Conservation (phyloP, 495 filamentous ascomycete species). For the Aspergillus sparsus region DNA sequence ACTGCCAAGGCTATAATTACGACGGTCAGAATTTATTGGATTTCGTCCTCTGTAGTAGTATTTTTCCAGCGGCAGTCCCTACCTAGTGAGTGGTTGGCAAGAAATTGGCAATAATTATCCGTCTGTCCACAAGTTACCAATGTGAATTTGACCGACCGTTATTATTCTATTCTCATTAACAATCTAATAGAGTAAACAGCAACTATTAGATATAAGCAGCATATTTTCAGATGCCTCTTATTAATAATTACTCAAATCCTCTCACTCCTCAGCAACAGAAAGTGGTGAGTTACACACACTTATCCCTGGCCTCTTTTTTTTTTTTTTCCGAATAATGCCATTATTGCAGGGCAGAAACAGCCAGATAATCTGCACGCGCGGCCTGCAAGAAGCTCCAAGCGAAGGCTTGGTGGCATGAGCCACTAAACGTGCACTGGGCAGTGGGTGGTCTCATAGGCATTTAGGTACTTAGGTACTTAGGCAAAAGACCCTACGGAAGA, state of each 20-base stretch:
- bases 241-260: too few species aligned
- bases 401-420: conserved; percentile 17
- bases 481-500: conserved; percentile 16
- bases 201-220: too few species aligned
- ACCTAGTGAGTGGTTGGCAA: too few species aligned
- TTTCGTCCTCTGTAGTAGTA: background rate
- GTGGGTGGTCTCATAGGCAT: conserved; percentile 6
- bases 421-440: conserved; percentile 23
- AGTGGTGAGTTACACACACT: too few species aligned
- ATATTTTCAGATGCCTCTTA: too few species aligned
- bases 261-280: too few species aligned
- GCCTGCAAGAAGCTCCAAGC: conserved; percentile 18
- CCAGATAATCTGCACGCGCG: conserved; percentile 10
- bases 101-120: conserved; percentile 1
- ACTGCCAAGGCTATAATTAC: conserved; percentile 14
- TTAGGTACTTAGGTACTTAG: background rate
- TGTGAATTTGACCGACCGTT: too few species aligned
- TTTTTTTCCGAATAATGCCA: background rate
- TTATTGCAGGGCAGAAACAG: background rate
- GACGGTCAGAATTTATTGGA: conserved; percentile 6
- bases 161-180: too few species aligned
- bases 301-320: background rate
- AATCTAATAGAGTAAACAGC: too few species aligned
- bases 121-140: background rate
- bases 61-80: background rate